phyloP scores from a whole-genome alignment of 768 basidiomycete species.

The Serendipita sp. region DNA sequence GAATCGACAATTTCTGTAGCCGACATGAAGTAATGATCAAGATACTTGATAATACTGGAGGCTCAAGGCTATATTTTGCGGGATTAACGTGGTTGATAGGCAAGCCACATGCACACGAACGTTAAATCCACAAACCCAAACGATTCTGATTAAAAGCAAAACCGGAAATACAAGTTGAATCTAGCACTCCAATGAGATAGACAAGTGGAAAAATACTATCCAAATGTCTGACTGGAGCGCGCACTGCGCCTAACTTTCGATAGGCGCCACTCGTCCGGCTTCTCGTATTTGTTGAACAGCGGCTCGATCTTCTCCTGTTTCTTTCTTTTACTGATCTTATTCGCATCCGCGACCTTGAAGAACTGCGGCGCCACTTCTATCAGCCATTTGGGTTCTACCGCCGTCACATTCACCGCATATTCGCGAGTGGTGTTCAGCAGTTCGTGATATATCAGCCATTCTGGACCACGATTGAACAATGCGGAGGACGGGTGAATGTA shows the following conservation, averaged over 20 bases:
- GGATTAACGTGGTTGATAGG: too few species aligned
- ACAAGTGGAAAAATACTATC: slow-evolving; percentile 24
- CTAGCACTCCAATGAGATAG: background rate
- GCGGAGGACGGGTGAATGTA: slow-evolving; percentile 97
- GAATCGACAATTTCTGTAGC: too few species aligned
- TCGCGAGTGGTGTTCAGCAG: slow-evolving; percentile 91
- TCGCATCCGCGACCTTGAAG: slow-evolving; percentile 95
- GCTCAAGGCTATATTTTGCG: too few species aligned
- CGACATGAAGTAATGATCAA: too few species aligned
- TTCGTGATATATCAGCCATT: slow-evolving; percentile 95
- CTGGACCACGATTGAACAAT: slow-evolving; percentile 90
- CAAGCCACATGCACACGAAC: too few species aligned
- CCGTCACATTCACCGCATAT: slow-evolving; percentile 85
- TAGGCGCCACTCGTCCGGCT: slow-evolving; percentile 86
- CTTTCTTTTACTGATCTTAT: slow-evolving; percentile 95
- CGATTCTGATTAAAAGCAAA: too few species aligned
- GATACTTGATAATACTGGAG: too few species aligned
- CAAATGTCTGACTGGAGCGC: slow-evolving; percentile 86
- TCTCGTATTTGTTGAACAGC: slow-evolving; percentile 88
- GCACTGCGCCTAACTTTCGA: slow-evolving; percentile 87
- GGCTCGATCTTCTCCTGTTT: slow-evolving; percentile 95
- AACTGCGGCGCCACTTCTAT: slow-evolving; percentile 96
- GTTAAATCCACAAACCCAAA: too few species aligned
- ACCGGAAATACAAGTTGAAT: too few species aligned
- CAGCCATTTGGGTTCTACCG: slow-evolving; percentile 96